Evolutionary conservation across 2,329 filamentous ascomycete species (phyloP).

Genomic region (Hirsutella thompsonii): DNA sequence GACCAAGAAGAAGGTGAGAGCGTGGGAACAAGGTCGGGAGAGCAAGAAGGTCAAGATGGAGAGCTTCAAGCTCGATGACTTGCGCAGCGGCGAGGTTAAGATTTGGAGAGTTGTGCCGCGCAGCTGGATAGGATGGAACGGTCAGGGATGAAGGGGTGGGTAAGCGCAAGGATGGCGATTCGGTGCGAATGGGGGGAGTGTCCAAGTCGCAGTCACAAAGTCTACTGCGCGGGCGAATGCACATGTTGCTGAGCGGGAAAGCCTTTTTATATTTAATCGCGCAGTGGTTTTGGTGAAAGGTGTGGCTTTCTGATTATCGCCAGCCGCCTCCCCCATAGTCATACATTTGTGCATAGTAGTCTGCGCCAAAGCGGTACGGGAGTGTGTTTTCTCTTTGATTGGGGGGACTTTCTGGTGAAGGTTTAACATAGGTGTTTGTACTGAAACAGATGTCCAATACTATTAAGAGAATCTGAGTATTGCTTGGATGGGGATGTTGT

Average conservation of each 20-base stretch:
- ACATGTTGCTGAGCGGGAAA: not conserved
- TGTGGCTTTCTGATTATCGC: not conserved
- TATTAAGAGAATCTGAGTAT: too few relatives aligned
- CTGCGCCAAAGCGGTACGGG: not conserved
- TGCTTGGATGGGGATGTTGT: too few relatives aligned
- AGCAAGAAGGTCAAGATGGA: constrained; percentile 88
- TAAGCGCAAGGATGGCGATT: not conserved
- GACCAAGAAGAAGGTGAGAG: constrained; percentile 92
- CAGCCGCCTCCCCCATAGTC: not conserved
- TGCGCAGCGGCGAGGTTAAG: constrained; percentile 88
- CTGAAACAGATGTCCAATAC: too few relatives aligned
- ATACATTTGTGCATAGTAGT: not conserved
- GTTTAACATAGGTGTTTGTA: too few relatives aligned
- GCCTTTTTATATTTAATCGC: not conserved
- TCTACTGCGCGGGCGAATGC: not conserved
- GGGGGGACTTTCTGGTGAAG: too few relatives aligned
- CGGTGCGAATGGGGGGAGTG: too few relatives aligned
- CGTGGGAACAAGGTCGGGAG: constrained; percentile 91
- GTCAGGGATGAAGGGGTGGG: constrained; percentile 35
- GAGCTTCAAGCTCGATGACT: constrained; percentile 85
- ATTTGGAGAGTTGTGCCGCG: constrained; percentile 93
- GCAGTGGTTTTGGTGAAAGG: not conserved
- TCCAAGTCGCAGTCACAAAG: too few relatives aligned
- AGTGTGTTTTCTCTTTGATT: too few relatives aligned
- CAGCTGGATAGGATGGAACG: constrained; percentile 84